Base-by-base conservation (phyloP, 208 protist genomes). In the Borovskyia barvae region DNA sequence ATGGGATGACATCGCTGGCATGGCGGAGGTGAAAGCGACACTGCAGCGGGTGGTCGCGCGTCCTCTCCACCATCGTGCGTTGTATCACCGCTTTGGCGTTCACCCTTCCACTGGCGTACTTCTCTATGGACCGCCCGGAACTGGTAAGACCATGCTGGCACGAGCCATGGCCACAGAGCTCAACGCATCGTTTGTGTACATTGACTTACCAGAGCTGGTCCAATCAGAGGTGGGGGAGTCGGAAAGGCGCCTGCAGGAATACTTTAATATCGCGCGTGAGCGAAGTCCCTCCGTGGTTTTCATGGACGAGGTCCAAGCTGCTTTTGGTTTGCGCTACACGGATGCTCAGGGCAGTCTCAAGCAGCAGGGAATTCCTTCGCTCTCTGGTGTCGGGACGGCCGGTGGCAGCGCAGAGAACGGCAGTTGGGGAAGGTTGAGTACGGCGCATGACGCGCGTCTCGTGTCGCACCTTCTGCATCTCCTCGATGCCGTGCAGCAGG, bases 221-320 rank as follows among this genome's bases (percentile, higher is more conserved):
- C 80, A 82, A 42, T 77, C 91, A 30, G 97, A 90, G 59, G 75
- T 95, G n/a, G 95, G 95, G 11, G 92, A 97, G 61, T 88, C 87
- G 6, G 93, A 97, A 72, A 67, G 91, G 57, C 62, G 76, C 32
- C 70, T 98, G 45, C 74, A 75, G 30, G 74, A 75, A 12, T 85
- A 97, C 50, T 97, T 98, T 51, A 72, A 68, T 26, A 51, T 89
- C 8, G 94, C 93, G 9, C 60, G 72, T 3, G 70, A 90, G 43
- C 69, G 81, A 1, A 89, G 87, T 36, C 93, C 92, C 4, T 66
- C 80, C 9, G 66, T 97, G 14, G 76, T 98, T 30, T 98, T 98
- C 60, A 92, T 98, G 55, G 95, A 98, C 61, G 95, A 98, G 64
- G 59, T 98, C 26, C 98, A 99, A 56, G 79, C 88, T 15, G 82